A percentile compares a stretch with the other conserved stretches of the same genome.
Conservation (phyloP, 371 early-diverging fungal genomes). For the Capniomyces stellatus region DNA sequence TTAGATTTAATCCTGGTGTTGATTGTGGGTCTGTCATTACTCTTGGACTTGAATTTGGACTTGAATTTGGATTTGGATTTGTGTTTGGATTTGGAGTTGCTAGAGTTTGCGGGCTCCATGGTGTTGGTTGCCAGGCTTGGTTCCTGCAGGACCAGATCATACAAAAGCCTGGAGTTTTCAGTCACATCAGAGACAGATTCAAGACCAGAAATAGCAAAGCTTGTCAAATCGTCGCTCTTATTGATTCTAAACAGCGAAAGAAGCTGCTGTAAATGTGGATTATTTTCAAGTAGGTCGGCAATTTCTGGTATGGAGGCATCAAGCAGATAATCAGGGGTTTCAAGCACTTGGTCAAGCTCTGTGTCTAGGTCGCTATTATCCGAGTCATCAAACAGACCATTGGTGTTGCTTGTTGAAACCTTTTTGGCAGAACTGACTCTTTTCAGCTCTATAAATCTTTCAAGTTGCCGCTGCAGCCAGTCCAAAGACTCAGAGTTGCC, state of each 20-base stretch:
- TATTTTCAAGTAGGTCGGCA: neutral
- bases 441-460: neutral
- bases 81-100: neutral
- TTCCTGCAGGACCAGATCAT: too few species aligned
- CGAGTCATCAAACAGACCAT: too few species aligned
- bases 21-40: too few species aligned
- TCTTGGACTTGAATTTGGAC: neutral
- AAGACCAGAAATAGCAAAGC: neutral
- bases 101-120: too few species aligned
- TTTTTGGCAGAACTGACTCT: neutral
- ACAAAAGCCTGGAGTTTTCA: neutral
- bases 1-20: too few species aligned
- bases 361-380: too few species aligned
- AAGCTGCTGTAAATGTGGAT: neutral
- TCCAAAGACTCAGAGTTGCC: neutral
- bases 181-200: constrained; percentile 1
- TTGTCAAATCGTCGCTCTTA: neutral
- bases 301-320: neutral
- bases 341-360: neutral
- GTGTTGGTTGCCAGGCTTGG: too few species aligned
- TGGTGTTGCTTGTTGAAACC: neutral
- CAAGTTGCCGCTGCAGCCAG: neutral
- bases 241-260: neutral
- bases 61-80: neutral
- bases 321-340: neutral